Conservation (phyloP, 2,329 filamentous ascomycete species). For the Trichoderma lentiforme region DNA sequence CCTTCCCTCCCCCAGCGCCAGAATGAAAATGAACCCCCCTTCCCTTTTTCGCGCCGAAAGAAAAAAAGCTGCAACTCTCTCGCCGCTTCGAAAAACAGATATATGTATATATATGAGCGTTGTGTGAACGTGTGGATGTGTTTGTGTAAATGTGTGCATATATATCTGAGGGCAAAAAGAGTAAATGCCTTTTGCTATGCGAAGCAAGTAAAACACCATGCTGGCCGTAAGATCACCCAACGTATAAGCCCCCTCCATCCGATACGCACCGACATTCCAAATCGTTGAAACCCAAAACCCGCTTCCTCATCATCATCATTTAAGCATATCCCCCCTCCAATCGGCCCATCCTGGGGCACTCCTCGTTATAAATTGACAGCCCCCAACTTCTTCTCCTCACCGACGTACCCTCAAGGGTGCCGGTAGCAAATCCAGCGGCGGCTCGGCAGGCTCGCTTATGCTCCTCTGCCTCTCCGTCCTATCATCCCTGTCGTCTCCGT, state of each 20-base stretch:
- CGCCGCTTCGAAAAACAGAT: not conserved
- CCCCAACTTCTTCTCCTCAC: conserved; percentile 17
- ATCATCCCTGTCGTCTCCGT: conserved; percentile 53
- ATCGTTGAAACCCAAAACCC: not conserved
- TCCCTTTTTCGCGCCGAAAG: not conserved
- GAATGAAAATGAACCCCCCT: not conserved
- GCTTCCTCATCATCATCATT: not conserved
- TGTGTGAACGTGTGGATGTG: not conserved
- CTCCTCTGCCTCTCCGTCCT: conserved; percentile 58
- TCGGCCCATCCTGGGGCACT: not conserved
- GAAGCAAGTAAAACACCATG: not conserved
- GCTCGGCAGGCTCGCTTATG: conserved; percentile 42
- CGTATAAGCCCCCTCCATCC: not conserved
- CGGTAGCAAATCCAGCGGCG: conserved; percentile 34
- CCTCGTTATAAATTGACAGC: not conserved
- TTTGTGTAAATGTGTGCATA: not conserved
- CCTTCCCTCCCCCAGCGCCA: not conserved
- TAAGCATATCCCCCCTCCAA: not conserved
- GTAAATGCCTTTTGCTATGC: not conserved
- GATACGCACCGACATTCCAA: not conserved
- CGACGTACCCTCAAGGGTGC: conserved; percentile 33
- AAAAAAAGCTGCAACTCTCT: not conserved
- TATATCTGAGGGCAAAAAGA: not conserved
- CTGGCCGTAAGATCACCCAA: not conserved
- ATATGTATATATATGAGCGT: not conserved